A percentile compares a stretch with the other conserved stretches of the same genome.
Evolutionary conservation across 2,329 filamentous ascomycete species (phyloP).

Genomic region (Chaetomiaceae sp.): DNA sequence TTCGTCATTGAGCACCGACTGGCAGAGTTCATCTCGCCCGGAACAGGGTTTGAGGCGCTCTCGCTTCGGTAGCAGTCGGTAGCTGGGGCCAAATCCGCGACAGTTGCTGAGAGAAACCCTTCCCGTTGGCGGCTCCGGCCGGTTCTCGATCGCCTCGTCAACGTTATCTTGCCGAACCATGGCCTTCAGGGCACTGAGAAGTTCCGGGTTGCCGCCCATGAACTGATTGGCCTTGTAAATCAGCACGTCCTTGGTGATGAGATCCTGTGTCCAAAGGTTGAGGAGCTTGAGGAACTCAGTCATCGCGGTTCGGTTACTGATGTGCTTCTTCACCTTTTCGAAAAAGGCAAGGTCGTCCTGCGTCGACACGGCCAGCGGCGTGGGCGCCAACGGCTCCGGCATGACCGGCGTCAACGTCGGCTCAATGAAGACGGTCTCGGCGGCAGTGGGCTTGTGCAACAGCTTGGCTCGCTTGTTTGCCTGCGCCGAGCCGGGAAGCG

Average conservation of each 20-base stretch:
- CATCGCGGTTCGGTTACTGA: slow-evolving; percentile 87
- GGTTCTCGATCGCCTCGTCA: slow-evolving; percentile 75
- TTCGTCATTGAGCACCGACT: slow-evolving; percentile 89
- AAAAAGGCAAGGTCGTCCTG: slow-evolving; percentile 91
- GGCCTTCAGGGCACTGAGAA: slow-evolving; percentile 82
- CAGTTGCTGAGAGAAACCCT: slow-evolving; percentile 94
- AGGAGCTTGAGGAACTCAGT: slow-evolving; percentile 96
- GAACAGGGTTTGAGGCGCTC: slow-evolving; percentile 90
- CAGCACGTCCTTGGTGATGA: slow-evolving; percentile 81
- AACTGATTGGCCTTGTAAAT: slow-evolving; percentile 80
- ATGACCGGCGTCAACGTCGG: slow-evolving; percentile 84
- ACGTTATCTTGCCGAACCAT: slow-evolving; percentile 76
- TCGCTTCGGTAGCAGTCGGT: slow-evolving; percentile 82
- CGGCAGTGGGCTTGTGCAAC: slow-evolving; percentile 56
- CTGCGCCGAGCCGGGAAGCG: slow-evolving; percentile 31
- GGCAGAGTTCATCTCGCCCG: slow-evolving; percentile 90
- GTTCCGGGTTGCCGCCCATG: slow-evolving; percentile 80
- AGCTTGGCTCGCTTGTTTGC: slow-evolving; percentile 68
- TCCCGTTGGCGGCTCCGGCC: slow-evolving; percentile 68
- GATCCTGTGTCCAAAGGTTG: slow-evolving; percentile 88
- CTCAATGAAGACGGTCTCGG: slow-evolving; percentile 62
- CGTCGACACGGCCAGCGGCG: slow-evolving; percentile 66
- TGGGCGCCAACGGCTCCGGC: slow-evolving; percentile 80
- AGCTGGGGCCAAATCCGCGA: slow-evolving; percentile 91
- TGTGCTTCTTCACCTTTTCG: slow-evolving; percentile 92